These are phyloP conservation scores for Rauvolfia tetraphylla DNA, from an alignment of 257 asterid genomes.

Conservation along the genomic window DNA sequence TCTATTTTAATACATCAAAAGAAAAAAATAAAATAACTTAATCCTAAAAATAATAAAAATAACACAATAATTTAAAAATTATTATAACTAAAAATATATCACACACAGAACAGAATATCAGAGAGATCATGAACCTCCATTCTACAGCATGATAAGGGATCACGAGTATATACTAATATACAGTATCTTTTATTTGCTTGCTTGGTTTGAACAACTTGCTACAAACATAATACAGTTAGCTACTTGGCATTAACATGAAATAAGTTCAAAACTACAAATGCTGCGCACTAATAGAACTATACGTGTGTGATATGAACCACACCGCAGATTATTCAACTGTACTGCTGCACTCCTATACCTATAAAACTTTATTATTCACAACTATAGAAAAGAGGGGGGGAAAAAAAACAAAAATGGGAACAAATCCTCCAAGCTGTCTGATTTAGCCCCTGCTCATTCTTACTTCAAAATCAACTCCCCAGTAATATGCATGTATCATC, in stretches of 20 bases:
- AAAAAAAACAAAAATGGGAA: slow-evolving; percentile 2
- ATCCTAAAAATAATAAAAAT: too few relatives aligned
- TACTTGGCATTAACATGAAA: not conserved
- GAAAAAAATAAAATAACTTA: too few relatives aligned
- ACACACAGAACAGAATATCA: too few relatives aligned
- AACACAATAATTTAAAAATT: too few relatives aligned
- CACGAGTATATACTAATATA: too few relatives aligned
- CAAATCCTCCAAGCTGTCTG: not conserved
- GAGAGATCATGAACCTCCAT: too few relatives aligned
- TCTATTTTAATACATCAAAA: too few relatives aligned
- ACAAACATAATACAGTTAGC: not conserved
- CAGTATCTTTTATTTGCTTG: not conserved
- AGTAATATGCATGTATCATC: not conserved
- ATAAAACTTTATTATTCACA: not conserved
- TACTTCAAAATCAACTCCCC: not conserved
- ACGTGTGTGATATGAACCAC: not conserved
- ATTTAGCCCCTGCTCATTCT: not conserved
- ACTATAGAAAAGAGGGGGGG: not conserved
- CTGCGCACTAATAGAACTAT: not conserved
- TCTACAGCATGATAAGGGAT: too few relatives aligned
- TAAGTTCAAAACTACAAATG: not conserved
- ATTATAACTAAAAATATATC: too few relatives aligned
- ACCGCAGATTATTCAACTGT: slow-evolving; percentile 20
- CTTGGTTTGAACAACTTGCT: not conserved
- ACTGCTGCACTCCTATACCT: slow-evolving; percentile 14